Base-by-base conservation (phyloP, 2,329 filamentous ascomycete species). In the Aaosphaeria arxii region DNA sequence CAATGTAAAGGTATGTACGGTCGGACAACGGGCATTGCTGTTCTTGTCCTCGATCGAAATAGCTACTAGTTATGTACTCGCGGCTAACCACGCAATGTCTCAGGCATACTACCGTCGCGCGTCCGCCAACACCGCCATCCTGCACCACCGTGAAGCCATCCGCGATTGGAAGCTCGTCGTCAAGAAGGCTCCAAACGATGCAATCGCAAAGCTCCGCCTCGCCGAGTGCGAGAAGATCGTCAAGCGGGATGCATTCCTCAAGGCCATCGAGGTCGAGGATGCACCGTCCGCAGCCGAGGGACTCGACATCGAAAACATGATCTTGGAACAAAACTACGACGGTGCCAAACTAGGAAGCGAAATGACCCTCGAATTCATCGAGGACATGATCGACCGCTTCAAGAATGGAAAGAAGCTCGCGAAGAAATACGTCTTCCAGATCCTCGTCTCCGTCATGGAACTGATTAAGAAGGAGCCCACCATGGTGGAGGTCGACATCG, bases 341-440 rank as follows among this genome's bases (percentile, higher is more conserved):
- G 94, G 94, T 52, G 86, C 85, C 24, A 80, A 79, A 48, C 75
- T 99, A 45, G 86, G 82, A 36, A 81, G 86, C 44, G 80, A 88
- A 68, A 99, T 99, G 91, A 96, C 92, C 1, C 83, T 92, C 58
- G 92, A 96, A 62, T 99, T 99, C 66, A 89, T 99, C 61, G 88
- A 95, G 61, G 92, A 99, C 74, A 96, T 97, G 92, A 92, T 90
- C 48, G 83, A 94, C 70, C 80, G 94, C 31, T 99, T 99, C 81
- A 96, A 95, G 81, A 86, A 83, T 44, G 94, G 94, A 66, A 97
- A 99, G 81, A 92, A 89, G 74, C 81, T 99, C 48, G 90, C 94
- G 71, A 86, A 84, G 74, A 99, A 97, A 81, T 99, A 96, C 67
- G 94, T 92, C 56, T 97, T 92, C 77, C 90, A 96, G 75, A 99